Conservation (phyloP, 176 grass and related monocot species). For the Oryza coarctata region DNA sequence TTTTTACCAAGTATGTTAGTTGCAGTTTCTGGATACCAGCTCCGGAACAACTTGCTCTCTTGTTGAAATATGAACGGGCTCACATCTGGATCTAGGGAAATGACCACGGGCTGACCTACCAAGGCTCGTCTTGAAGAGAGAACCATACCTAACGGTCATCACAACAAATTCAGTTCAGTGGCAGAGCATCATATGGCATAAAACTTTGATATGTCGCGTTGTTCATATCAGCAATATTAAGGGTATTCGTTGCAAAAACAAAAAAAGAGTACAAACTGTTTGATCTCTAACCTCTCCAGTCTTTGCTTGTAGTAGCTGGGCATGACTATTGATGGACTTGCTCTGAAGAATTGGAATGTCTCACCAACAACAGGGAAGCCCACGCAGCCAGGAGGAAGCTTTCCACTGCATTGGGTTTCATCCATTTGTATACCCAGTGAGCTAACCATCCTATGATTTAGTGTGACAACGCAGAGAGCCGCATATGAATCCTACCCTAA, state of each 20-base stretch:
- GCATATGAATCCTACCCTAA: background rate
- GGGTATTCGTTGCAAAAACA: no score
- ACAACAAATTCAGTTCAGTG: no score
- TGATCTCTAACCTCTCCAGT: background rate
- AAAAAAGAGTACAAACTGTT: no score
- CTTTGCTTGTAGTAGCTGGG: background rate
- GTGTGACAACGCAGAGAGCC: background rate
- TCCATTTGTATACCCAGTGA: conserved; percentile 29
- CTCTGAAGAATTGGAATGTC: conserved; percentile 19
- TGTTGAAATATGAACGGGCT: conserved; percentile 28
- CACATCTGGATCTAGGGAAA: conserved; percentile 6
- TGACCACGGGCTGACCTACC: background rate
- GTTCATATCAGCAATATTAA: background rate
- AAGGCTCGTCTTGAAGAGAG: conserved; percentile 17
- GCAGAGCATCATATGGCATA: no score
- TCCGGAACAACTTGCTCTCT: conserved; percentile 13
- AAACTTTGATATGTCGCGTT: background rate
- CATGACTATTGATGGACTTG: background rate
- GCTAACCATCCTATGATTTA: background rate
- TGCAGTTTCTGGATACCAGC: conserved; percentile 1
- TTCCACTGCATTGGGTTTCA: conserved; percentile 11
- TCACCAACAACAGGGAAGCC: conserved; percentile 39
- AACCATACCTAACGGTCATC: background rate
- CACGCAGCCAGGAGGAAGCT: conserved; percentile 34
- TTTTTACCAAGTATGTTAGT: conserved; percentile 12